Conservation (phyloP, 257 asterid genomes). For the Capsicum rhomboideum region DNA sequence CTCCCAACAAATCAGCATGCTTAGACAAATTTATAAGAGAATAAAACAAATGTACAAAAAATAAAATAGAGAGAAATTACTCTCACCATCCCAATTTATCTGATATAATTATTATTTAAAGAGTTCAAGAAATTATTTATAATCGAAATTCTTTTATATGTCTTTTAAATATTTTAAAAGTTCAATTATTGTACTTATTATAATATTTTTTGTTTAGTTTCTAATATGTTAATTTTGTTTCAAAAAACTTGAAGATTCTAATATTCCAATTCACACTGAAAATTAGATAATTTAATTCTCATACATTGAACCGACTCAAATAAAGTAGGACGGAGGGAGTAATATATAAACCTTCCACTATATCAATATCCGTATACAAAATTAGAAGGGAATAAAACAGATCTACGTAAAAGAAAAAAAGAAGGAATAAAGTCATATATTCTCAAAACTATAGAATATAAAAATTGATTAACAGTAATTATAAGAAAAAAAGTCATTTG, state of each 20-base stretch:
- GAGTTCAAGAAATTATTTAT: background rate
- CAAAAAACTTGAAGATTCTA: background rate
- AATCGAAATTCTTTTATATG: no score
- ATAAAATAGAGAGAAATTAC: background rate
- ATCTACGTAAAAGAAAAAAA: background rate
- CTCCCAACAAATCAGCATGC: background rate
- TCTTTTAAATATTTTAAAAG: background rate
- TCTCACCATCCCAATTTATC: background rate
- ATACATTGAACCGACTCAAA: background rate
- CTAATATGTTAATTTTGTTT: background rate
- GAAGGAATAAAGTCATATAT: background rate
- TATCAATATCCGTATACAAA: background rate
- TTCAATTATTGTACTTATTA: background rate
- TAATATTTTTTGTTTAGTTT: background rate
- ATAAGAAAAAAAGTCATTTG: background rate
- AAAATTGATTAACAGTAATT: background rate
- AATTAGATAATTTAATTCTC: background rate
- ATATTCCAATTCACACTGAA: background rate
- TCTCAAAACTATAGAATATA: background rate
- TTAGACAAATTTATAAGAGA: background rate
- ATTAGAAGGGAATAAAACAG: background rate
- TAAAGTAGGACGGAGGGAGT: background rate
- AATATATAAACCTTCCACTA: background rate
- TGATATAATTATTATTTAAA: background rate
- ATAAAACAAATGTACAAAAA: background rate